These are phyloP conservation scores for Helotiales sp. DNA, from an alignment of 2,329 filamentous ascomycete species.

Conservation along the genomic window DNA sequence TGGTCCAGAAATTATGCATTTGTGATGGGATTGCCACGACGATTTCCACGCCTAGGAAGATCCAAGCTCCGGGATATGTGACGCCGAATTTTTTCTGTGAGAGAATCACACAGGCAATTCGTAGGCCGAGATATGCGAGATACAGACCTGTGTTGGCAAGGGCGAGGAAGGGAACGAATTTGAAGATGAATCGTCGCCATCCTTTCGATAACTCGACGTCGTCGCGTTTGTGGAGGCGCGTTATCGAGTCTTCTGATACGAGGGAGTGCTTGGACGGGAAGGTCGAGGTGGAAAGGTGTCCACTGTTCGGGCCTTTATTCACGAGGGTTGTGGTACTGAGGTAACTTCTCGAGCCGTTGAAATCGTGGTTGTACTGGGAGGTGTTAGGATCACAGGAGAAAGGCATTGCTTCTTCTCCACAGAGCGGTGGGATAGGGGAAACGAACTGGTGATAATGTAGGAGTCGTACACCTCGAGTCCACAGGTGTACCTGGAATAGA, in stretches of 20 bases:
- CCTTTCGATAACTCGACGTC: slow-evolving; percentile 16
- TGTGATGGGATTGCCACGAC: slow-evolving; percentile 45
- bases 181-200: slow-evolving; percentile 15
- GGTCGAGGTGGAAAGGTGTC: slow-evolving; percentile 1
- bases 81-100: slow-evolving; percentile 50
- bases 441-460: slow-evolving; percentile 3
- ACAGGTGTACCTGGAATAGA: slow-evolving; percentile 13
- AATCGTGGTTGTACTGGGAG: neutral
- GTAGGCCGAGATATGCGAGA: slow-evolving; percentile 54
- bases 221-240: slow-evolving; percentile 14
- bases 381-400: too few relatives aligned
- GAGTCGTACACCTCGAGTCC: slow-evolving; percentile 1
- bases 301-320: neutral
- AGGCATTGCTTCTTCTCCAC: too few relatives aligned
- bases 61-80: slow-evolving; percentile 56
- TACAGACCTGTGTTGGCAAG: slow-evolving; percentile 11
- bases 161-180: slow-evolving; percentile 14
- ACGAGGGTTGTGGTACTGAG: slow-evolving; percentile 17
- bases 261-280: neutral
- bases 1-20: slow-evolving; percentile 35
- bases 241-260: slow-evolving; percentile 1
- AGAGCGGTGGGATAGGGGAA: too few relatives aligned
- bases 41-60: slow-evolving; percentile 60
- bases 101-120: slow-evolving; percentile 55
- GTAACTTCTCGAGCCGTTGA: slow-evolving; percentile 1